Evolutionary conservation across 345 rosid species (phyloP).

Genomic region (Eutrema japonicum): DNA sequence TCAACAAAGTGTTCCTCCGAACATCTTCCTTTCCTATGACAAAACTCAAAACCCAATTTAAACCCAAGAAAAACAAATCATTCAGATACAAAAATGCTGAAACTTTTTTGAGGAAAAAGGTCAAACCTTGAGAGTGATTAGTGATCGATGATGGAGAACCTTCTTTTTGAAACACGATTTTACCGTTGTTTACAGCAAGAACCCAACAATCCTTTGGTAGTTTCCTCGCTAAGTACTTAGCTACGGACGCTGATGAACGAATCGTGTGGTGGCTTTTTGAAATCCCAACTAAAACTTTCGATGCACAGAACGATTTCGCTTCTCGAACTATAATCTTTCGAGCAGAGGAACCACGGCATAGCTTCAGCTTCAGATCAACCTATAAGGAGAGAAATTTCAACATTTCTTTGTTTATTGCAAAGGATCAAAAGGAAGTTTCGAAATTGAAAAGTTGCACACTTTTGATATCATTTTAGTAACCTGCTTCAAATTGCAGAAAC

Average conservation of each 20-base stretch:
- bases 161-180: slow-evolving; percentile 69
- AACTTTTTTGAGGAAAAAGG: not conserved
- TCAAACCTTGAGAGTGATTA: slow-evolving; percentile 52
- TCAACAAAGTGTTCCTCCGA: slow-evolving; percentile 54
- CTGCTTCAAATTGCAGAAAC: slow-evolving; percentile 99
- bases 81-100: not conserved
- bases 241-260: slow-evolving; percentile 66
- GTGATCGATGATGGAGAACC: slow-evolving; percentile 47
- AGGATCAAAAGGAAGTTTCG: not conserved
- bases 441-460: not conserved
- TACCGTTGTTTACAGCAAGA: slow-evolving; percentile 76
- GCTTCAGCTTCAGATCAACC: slow-evolving; percentile 96
- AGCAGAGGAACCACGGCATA: slow-evolving; percentile 77
- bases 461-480: slow-evolving; percentile 46
- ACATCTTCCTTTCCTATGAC: slow-evolving; percentile 57
- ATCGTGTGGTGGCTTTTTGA: slow-evolving; percentile 55
- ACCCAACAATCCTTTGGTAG: slow-evolving; percentile 63
- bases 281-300: slow-evolving; percentile 71
- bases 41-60: not conserved
- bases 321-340: slow-evolving; percentile 73
- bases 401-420: not conserved
- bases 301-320: slow-evolving; percentile 66
- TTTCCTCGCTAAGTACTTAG: slow-evolving; percentile 87
- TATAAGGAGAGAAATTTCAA: slow-evolving; percentile 39
- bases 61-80: slow-evolving; percentile 11